Evolutionary conservation across 768 basidiomycete species (phyloP).

Genomic region (Kwoniella mangroviensis): DNA sequence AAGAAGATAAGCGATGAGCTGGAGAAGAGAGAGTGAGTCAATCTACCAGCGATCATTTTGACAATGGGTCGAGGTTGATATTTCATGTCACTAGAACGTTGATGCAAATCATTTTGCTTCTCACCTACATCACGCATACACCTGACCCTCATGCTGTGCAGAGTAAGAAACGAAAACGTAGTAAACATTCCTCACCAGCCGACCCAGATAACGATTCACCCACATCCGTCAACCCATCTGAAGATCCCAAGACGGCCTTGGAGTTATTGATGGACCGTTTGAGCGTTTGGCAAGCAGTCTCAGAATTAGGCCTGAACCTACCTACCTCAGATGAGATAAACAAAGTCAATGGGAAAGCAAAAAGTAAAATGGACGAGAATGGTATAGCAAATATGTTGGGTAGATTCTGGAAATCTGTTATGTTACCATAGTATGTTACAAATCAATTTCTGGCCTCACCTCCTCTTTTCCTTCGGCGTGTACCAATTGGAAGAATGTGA

Average conservation of each 20-base stretch:
- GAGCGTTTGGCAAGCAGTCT: slow-evolving; percentile 53
- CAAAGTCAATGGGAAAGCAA: slow-evolving; percentile 22
- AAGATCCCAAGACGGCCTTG: slow-evolving; percentile 40
- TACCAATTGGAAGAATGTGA: too few relatives aligned
- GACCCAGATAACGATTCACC: slow-evolving; percentile 1
- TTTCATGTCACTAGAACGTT: slow-evolving; percentile 27
- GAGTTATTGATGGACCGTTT: slow-evolving; percentile 51
- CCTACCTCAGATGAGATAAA: not conserved
- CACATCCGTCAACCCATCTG: slow-evolving; percentile 6
- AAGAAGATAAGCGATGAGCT: slow-evolving; percentile 46
- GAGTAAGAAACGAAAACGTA: slow-evolving; percentile 41
- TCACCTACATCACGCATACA: slow-evolving; percentile 26
- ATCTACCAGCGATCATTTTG: not conserved
- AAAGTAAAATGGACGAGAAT: slow-evolving; percentile 25
- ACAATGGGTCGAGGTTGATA: slow-evolving; percentile 1
- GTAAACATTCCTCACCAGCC: slow-evolving; percentile 1
- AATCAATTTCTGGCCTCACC: not conserved
- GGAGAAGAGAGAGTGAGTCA: slow-evolving; percentile 51
- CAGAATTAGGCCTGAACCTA: slow-evolving; percentile 18
- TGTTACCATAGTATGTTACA: slow-evolving; percentile 38
- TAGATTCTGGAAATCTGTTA: slow-evolving; percentile 42
- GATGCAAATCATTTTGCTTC: slow-evolving; percentile 44
- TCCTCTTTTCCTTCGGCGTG: not conserved
- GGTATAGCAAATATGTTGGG: slow-evolving; percentile 30
- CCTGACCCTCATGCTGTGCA: not conserved